These are phyloP conservation scores for Mitragyna speciosa DNA, from an alignment of 257 asterid species.

Conservation along the genomic window DNA sequence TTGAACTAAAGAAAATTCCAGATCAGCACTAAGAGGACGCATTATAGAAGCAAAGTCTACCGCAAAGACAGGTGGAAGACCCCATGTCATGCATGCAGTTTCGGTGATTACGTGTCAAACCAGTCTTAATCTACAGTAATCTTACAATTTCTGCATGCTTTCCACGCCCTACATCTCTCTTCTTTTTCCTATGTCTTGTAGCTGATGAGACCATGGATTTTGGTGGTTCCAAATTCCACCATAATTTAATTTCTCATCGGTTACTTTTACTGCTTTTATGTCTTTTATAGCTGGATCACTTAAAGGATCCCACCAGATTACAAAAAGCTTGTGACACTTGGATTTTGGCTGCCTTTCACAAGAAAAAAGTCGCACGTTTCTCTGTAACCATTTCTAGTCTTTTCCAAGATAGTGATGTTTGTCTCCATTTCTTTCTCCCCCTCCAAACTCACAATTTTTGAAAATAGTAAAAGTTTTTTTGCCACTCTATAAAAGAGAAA, in stretches of 20 bases:
- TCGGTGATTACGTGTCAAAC: conserved; percentile 31
- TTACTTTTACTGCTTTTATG: neutral
- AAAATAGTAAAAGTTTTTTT: neutral
- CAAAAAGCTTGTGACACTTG: neutral
- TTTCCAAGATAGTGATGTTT: conserved; percentile 3
- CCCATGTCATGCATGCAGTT: conserved; percentile 8
- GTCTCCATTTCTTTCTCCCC: neutral
- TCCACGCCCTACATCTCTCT: neutral
- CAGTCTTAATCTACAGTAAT: conserved; percentile 19
- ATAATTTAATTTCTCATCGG: neutral
- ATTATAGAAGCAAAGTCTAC: neutral
- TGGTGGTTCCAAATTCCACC: neutral
- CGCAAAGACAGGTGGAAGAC: conserved; percentile 8
- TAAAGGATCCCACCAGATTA: neutral
- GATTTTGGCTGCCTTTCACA: neutral
- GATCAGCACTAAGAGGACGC: neutral
- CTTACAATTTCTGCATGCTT: conserved; percentile 4
- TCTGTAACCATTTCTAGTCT: neutral
- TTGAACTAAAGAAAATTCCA: neutral
- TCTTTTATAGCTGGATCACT: neutral
- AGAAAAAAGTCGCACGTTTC: neutral
- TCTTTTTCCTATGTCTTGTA: conserved; percentile 1
- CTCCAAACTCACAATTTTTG: neutral
- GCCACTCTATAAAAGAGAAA: neutral
- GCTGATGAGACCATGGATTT: neutral